Evolutionary conservation across 2,329 filamentous ascomycete species (phyloP), one percentile per base, ranked within the genome.

Genomic region (Diaporthe sp.): DNA sequence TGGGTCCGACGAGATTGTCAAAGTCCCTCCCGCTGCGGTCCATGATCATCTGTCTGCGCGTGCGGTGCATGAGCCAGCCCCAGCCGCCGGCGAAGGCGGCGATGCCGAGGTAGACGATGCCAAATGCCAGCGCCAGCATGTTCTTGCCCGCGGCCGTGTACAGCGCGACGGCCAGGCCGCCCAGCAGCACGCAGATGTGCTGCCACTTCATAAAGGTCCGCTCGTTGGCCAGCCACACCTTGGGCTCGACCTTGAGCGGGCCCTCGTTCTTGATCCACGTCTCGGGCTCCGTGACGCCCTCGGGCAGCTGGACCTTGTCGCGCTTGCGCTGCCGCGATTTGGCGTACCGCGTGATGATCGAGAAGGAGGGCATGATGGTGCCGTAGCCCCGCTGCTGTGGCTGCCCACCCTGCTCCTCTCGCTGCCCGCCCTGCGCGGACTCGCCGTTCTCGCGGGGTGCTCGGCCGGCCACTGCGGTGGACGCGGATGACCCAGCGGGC

Each of bases 191-290:
- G 77, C 92, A 93, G 81, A 99, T 95, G 84, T 98, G 96, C 87
- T 98, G 95, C 97, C 97, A 99, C 85, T 98, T 98, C 84, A 99
- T 93, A 83, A 98, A 99, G 0, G 97, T 99, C 77, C 97, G 93
- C 86, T 99, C 96, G 84, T 99, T 99, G 73, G 97, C 97, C 75
- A 99, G 92, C 96, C 97, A 99, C 42, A 99, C 96, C 85, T 99
- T 99, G 77, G 95, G 95, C 86, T 99, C 97, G 75, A 99, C 95
- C 82, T 95, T 94, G 78, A 98, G 90, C 49, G 95, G 94, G 4
- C 97, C 96, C 46, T 94, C 91, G 84, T 99, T 97, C 87, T 99
- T 99, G 88, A 99, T 94, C 92, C 96, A 97, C 78, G 92, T 89
- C 12, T 90, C 91, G 2, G 97, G 97, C 82, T 97, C 92, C 31